phyloP scores from a whole-genome alignment of 106 monocot species.

The Dioscorea dumetorum region DNA sequence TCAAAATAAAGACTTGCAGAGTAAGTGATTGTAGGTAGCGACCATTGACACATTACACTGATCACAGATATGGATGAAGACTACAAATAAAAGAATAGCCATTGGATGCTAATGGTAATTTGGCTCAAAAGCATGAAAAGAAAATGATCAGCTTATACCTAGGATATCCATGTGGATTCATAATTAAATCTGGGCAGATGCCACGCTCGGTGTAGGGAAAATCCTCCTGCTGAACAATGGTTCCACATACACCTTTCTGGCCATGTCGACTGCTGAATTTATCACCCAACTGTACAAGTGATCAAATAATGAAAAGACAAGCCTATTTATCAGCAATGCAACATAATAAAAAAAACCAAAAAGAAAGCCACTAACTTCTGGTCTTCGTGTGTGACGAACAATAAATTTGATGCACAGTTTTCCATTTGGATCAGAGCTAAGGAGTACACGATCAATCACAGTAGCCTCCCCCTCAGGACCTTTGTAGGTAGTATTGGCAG shows the following conservation, averaged over 20 bases:
- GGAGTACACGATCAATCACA: slow-evolving; percentile 75
- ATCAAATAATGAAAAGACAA: background rate
- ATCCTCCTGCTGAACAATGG: slow-evolving; percentile 96
- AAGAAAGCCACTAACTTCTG: slow-evolving; percentile 49
- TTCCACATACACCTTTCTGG: slow-evolving; percentile 96
- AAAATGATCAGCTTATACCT: slow-evolving; percentile 34
- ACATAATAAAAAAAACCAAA: background rate
- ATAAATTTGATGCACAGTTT: slow-evolving; percentile 77
- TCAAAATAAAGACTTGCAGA: no score
- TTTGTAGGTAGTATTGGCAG: slow-evolving; percentile 23
- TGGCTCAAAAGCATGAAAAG: background rate
- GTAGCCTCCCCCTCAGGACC: slow-evolving; percentile 63
- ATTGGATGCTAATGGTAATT: background rate
- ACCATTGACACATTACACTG: no score
- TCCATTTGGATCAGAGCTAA: slow-evolving; percentile 54
- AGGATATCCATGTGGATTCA: slow-evolving; percentile 99
- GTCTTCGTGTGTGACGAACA: slow-evolving; percentile 79
- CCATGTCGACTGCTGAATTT: slow-evolving; percentile 99
- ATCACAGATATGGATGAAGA: no score
- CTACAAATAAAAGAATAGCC: no score
- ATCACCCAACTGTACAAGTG: slow-evolving; percentile 62
- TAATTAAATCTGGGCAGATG: slow-evolving; percentile 98
- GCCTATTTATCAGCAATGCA: background rate
- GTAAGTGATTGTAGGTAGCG: no score
- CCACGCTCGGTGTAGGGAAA: slow-evolving; percentile 94